Evolutionary conservation across 2,329 filamentous ascomycete genomes (phyloP).

Genomic region (Talaromyces sp.): DNA sequence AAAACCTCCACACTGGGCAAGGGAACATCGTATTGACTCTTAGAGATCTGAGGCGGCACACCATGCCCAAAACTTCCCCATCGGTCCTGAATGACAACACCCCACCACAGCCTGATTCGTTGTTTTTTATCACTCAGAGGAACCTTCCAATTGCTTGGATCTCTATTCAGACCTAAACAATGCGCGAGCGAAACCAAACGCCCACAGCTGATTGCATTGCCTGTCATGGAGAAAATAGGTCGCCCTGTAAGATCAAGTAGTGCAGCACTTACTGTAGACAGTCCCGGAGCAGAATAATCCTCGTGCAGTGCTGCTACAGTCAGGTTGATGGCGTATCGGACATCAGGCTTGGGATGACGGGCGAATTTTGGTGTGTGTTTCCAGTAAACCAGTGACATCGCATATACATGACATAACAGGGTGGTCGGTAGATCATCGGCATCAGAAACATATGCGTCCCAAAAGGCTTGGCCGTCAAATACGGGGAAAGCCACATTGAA

Average conservation of each 20-base stretch:
- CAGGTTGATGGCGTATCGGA: constrained; percentile 60
- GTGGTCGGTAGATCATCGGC: constrained; percentile 52
- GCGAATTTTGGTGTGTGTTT: constrained; percentile 45
- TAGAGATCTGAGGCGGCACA: constrained; percentile 51
- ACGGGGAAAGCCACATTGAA: constrained; percentile 61
- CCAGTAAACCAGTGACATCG: constrained; percentile 58
- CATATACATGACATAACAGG: constrained; percentile 56
- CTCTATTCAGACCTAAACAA: constrained; percentile 54
- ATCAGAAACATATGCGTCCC: constrained; percentile 46
- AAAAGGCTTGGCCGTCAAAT: constrained; percentile 54
- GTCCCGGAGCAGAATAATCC: constrained; percentile 55
- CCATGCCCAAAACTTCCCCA: constrained; percentile 57
- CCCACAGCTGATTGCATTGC: constrained; percentile 54
- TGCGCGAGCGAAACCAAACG: constrained; percentile 54
- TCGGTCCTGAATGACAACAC: constrained; percentile 54
- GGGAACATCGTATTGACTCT: constrained; percentile 55
- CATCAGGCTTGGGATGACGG: constrained; percentile 52
- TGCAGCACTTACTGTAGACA: constrained; percentile 57
- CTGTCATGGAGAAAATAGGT: constrained; percentile 58
- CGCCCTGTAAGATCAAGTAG: constrained; percentile 59
- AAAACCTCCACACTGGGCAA: constrained; percentile 47
- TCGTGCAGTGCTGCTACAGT: constrained; percentile 60
- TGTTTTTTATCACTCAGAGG: constrained; percentile 50
- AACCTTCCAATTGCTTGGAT: constrained; percentile 53
- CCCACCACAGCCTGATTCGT: constrained; percentile 55